Percentiles rank a stretch among this genome's conserved stretches.
phyloP scores from a whole-genome alignment of 495 filamentous ascomycete genomes.

The Apodospora peruviana region DNA sequence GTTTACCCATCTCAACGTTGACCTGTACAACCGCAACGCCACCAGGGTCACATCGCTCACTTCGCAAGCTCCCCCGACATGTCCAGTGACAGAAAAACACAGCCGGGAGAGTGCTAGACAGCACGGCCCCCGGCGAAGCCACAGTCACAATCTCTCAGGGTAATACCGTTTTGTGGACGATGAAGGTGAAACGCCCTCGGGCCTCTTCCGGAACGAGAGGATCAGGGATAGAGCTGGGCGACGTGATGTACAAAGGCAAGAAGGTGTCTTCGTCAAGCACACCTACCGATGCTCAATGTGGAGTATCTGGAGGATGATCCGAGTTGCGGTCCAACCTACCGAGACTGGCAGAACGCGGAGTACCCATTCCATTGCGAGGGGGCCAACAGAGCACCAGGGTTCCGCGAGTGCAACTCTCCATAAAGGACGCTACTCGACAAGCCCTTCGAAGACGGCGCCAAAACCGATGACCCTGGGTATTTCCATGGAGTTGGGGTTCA shows the following conservation, averaged over 20 bases:
- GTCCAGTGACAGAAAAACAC: not conserved
- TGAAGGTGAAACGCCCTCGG: not conserved
- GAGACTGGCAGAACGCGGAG: slow-evolving; percentile 4
- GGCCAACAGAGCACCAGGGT: not conserved
- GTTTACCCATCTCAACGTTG: not conserved
- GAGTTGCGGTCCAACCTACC: slow-evolving; percentile 1
- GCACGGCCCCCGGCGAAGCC: not conserved
- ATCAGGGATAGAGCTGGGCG: not conserved
- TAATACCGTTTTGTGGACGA: not conserved
- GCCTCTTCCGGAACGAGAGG: not conserved
- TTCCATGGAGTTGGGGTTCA: not conserved
- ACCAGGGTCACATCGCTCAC: not conserved
- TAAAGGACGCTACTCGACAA: not conserved
- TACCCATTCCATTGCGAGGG: not conserved
- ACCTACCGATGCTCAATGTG: slow-evolving; percentile 2
- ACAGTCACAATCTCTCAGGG: not conserved
- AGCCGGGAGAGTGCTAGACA: no score
- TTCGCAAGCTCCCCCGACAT: no score
- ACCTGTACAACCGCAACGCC: not conserved
- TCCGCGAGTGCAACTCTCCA: not conserved
- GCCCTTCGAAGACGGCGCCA: not conserved
- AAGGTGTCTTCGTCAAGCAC: not conserved
- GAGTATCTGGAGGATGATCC: not conserved
- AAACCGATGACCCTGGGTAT: not conserved
- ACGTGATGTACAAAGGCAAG: not conserved